phyloP scores from a whole-genome alignment of 768 basidiomycete species.

The Trametopsis cervina region DNA sequence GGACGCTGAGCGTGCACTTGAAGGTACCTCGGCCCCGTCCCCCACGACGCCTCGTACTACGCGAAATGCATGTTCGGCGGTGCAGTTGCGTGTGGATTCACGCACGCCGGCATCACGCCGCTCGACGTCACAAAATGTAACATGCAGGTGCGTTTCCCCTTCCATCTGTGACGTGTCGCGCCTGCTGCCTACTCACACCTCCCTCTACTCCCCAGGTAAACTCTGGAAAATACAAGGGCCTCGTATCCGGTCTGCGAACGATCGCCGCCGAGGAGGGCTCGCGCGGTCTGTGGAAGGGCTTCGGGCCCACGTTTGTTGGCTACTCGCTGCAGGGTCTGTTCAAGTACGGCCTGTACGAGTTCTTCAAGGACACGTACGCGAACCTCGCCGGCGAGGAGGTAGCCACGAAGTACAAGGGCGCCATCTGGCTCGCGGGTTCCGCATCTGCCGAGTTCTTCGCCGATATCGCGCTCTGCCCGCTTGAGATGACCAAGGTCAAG shows the following conservation, averaged over 20 bases:
- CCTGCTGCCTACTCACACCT: no score
- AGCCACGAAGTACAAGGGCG: conserved; percentile 73
- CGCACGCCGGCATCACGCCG: conserved; percentile 83
- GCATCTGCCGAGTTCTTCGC: conserved; percentile 95
- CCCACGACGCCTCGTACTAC: conserved; percentile 72
- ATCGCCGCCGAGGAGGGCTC: conserved; percentile 78
- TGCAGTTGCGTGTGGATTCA: conserved; percentile 79
- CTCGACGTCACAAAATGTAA: conserved; percentile 88
- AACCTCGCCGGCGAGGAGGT: conserved; percentile 85
- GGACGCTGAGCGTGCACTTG: not conserved
- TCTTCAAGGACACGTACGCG: conserved; percentile 92
- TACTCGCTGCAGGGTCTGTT: conserved; percentile 96
- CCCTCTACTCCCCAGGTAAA: conserved; percentile 45
- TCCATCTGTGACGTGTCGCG: conserved; percentile 1
- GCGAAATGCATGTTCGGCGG: conserved; percentile 86
- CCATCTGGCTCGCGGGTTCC: conserved; percentile 91
- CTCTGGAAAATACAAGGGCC: conserved; percentile 69
- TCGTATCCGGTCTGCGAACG: conserved; percentile 49
- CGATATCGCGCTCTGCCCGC: conserved; percentile 91
- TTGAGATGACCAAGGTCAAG: conserved; percentile 92
- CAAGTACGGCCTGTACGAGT: conserved; percentile 97
- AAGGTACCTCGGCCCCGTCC: conserved; percentile 65
- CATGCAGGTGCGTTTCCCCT: conserved; percentile 65
- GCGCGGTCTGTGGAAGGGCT: conserved; percentile 88
- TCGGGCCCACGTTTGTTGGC: conserved; percentile 89